Conservation (phyloP, 164 flowering plant genomes). For the Cinnamomum micranthum region DNA sequence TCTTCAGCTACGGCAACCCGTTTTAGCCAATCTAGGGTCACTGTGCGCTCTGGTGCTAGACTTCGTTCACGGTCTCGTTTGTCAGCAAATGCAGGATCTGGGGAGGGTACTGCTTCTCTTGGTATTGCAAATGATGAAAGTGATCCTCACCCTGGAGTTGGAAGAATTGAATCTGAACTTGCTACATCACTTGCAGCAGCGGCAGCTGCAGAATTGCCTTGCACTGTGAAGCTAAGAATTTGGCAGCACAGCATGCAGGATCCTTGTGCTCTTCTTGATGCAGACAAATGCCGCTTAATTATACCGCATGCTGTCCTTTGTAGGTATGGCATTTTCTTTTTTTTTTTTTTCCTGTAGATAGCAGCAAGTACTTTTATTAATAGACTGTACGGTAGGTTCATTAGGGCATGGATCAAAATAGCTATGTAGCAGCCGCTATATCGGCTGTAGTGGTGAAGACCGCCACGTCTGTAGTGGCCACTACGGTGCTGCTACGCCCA, state of each 20-base stretch:
- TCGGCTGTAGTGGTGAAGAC: too few species aligned
- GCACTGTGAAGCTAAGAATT: conserved; percentile 88
- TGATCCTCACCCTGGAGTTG: conserved; percentile 46
- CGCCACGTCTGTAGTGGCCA: too few species aligned
- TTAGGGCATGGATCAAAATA: too few species aligned
- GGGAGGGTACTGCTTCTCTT: conserved; percentile 34
- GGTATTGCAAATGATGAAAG: conserved; percentile 32
- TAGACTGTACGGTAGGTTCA: too few species aligned
- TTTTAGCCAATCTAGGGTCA: conserved; percentile 29
- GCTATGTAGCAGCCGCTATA: too few species aligned
- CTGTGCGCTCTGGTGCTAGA: conserved; percentile 50
- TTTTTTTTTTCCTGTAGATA: too few species aligned
- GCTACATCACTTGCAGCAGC: conserved; percentile 79
- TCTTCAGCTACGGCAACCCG: conserved; percentile 29
- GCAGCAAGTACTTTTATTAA: too few species aligned
- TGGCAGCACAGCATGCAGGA: conserved; percentile 89
- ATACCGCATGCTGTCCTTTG: conserved; percentile 99
- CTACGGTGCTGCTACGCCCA: too few species aligned
- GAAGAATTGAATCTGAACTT: conserved; percentile 65
- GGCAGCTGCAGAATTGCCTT: conserved; percentile 91
- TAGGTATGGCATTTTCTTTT: conserved; percentile 46
- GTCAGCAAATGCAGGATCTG: conserved; percentile 29
- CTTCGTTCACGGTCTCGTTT: conserved; percentile 46
- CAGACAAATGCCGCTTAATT: conserved; percentile 63
- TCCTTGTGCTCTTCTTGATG: conserved; percentile 69